These are phyloP conservation scores for Colletotrichum incanum DNA, from an alignment of 2,329 filamentous ascomycete genomes.

Conservation along the genomic window DNA sequence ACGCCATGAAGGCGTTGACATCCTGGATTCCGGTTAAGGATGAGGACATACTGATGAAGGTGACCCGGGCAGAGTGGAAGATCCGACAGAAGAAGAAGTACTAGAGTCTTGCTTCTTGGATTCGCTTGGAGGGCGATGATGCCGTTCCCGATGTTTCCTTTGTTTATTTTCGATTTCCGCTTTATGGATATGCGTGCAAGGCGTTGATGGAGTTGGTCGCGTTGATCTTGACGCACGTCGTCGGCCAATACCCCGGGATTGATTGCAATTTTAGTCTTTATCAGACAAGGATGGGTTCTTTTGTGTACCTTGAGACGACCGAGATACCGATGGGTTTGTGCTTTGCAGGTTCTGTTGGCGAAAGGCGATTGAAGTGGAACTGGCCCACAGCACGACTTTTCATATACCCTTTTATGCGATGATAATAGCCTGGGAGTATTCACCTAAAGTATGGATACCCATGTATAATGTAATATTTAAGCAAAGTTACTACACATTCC, in stretches of 20 bases:
- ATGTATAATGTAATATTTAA: conserved; percentile 36
- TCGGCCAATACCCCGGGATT: conserved; percentile 32
- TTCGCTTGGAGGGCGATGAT: background rate
- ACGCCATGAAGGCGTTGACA: conserved; percentile 96
- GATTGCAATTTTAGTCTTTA: conserved; percentile 7
- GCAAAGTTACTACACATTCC: background rate
- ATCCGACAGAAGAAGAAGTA: conserved; percentile 64
- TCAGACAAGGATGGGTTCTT: conserved; percentile 12
- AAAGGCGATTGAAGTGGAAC: conserved; percentile 12
- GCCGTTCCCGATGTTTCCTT: conserved; percentile 3
- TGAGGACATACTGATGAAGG: conserved; percentile 92
- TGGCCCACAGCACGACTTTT: conserved; percentile 23
- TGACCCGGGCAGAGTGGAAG: conserved; percentile 91
- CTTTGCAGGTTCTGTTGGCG: background rate
- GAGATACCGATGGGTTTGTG: background rate
- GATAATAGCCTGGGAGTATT: conserved; percentile 2
- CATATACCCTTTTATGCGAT: conserved; percentile 28
- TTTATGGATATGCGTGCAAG: conserved; percentile 33
- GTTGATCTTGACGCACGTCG: conserved; percentile 27
- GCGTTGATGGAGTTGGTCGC: conserved; percentile 31
- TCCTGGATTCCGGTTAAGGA: conserved; percentile 95
- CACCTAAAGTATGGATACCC: conserved; percentile 14
- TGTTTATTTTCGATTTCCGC: background rate
- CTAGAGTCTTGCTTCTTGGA: conserved; percentile 47
- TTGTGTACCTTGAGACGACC: conserved; percentile 10